These are phyloP conservation scores for Reticulascus tulasneorum DNA, from an alignment of 2,329 filamentous ascomycete species.

Conservation along the genomic window DNA sequence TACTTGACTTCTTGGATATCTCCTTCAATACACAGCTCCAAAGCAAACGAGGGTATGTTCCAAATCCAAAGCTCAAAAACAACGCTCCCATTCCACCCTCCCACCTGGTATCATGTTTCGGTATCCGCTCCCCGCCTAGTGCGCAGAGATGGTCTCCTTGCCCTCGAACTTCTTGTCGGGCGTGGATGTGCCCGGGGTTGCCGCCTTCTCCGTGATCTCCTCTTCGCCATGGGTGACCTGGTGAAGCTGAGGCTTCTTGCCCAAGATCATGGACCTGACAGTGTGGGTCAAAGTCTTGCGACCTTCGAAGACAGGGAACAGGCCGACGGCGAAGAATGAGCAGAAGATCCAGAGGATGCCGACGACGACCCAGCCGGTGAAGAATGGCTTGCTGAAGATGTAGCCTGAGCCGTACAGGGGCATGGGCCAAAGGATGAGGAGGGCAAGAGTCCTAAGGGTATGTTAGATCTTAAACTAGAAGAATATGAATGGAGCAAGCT, in stretches of 20 bases:
- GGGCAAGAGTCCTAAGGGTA: slow-evolving; percentile 49
- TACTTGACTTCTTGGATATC: no score
- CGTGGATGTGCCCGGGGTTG: slow-evolving; percentile 4
- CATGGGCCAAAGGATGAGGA: slow-evolving; percentile 87
- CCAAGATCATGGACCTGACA: slow-evolving; percentile 53
- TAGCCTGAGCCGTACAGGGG: slow-evolving; percentile 83
- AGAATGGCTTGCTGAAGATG: slow-evolving; percentile 77
- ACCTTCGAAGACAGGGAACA: slow-evolving; percentile 81
- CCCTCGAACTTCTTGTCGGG: slow-evolving; percentile 9
- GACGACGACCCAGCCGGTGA: slow-evolving; percentile 74
- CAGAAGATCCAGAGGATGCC: slow-evolving; percentile 79
- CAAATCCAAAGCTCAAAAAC: no score
- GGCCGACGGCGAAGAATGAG: slow-evolving; percentile 66
- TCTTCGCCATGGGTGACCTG: slow-evolving; percentile 12
- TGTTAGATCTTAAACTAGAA: not conserved
- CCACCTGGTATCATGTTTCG: no score
- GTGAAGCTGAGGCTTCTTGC: slow-evolving; percentile 24
- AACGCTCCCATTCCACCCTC: no score
- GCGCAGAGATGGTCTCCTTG: slow-evolving; percentile 3
- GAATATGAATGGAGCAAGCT: slow-evolving; percentile 22
- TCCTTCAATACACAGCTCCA: no score
- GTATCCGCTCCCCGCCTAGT: no score
- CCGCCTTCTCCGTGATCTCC: slow-evolving; percentile 10
- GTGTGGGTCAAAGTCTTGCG: slow-evolving; percentile 62
- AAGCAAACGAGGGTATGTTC: no score